Conservation (phyloP, 129 eudicot genomes). For the Artemisia annua region DNA sequence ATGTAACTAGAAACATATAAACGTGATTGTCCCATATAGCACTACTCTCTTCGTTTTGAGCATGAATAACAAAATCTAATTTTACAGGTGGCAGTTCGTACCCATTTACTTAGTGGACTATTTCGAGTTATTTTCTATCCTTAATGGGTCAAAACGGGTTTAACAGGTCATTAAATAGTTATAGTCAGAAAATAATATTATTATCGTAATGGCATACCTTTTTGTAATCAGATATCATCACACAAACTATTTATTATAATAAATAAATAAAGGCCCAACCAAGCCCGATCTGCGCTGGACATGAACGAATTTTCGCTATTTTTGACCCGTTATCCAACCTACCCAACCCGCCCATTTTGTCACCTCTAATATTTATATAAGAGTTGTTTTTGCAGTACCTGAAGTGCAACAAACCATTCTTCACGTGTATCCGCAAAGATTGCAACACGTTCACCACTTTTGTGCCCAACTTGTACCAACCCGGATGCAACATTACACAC, state of each 20-base stretch:
- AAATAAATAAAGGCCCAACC: neutral
- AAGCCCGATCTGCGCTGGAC: too few species aligned
- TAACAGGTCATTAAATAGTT: neutral
- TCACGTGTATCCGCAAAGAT: slow-evolving; percentile 96
- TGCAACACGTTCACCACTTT: slow-evolving; percentile 80
- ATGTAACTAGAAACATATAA: neutral
- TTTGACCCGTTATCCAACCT: slow-evolving; percentile 11
- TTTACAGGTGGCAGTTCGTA: neutral
- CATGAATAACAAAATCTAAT: neutral
- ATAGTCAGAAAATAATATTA: too few species aligned
- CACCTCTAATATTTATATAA: neutral
- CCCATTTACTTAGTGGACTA: neutral
- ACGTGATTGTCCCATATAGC: neutral
- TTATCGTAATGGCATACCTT: neutral
- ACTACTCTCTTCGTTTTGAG: neutral
- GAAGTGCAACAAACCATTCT: slow-evolving; percentile 95
- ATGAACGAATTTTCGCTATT: neutral
- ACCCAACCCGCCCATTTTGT: neutral
- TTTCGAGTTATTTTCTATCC: neutral
- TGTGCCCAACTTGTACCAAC: slow-evolving; percentile 74
- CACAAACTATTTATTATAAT: neutral
- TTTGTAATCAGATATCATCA: neutral
- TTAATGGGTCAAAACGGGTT: neutral
- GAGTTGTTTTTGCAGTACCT: slow-evolving; percentile 46
- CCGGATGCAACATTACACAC: slow-evolving; percentile 89